Conservation (phyloP, 169 alveolate species). For the Cryptosporidium canis region DNA sequence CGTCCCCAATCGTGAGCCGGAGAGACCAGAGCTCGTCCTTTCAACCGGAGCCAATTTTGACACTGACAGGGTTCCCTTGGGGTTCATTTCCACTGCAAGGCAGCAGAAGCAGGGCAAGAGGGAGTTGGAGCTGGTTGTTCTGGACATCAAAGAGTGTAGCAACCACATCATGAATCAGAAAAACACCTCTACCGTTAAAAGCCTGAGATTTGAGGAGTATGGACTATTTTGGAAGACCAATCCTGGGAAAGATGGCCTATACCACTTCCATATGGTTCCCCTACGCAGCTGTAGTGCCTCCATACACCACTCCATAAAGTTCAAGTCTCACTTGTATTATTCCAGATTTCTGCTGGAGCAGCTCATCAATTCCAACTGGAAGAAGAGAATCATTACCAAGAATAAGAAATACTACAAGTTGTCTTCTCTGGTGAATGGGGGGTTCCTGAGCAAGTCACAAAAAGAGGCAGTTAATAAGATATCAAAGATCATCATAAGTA, state of each 20-base stretch:
- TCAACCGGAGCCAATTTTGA: background rate
- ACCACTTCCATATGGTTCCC: slow-evolving; percentile 14
- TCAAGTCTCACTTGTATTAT: slow-evolving; percentile 44
- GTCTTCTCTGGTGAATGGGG: slow-evolving; percentile 19
- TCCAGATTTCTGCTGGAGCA: slow-evolving; percentile 40
- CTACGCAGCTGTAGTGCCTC: slow-evolving; percentile 52
- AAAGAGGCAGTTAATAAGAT: slow-evolving; percentile 32
- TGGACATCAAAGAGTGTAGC: slow-evolving; percentile 31
- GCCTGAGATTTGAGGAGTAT: slow-evolving; percentile 49
- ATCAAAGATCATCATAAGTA: slow-evolving; percentile 47
- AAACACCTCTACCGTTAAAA: background rate
- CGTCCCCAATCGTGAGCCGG: slow-evolving; percentile 21
- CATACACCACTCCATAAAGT: slow-evolving; percentile 1
- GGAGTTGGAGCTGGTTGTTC: slow-evolving; percentile 30
- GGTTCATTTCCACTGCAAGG: slow-evolving; percentile 21
- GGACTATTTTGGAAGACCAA: slow-evolving; percentile 59
- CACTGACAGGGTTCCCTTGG: slow-evolving; percentile 19
- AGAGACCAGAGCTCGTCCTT: background rate
- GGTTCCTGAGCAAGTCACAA: slow-evolving; percentile 35
- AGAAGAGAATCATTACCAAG: slow-evolving; percentile 22
- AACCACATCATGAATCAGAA: background rate
- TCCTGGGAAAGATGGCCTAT: background rate
- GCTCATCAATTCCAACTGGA: slow-evolving; percentile 42
- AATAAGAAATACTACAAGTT: slow-evolving; percentile 52
- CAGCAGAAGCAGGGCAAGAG: background rate